These are phyloP conservation scores for Carex pumila DNA, from an alignment of 176 grass and related monocot species.

Conservation along the genomic window DNA sequence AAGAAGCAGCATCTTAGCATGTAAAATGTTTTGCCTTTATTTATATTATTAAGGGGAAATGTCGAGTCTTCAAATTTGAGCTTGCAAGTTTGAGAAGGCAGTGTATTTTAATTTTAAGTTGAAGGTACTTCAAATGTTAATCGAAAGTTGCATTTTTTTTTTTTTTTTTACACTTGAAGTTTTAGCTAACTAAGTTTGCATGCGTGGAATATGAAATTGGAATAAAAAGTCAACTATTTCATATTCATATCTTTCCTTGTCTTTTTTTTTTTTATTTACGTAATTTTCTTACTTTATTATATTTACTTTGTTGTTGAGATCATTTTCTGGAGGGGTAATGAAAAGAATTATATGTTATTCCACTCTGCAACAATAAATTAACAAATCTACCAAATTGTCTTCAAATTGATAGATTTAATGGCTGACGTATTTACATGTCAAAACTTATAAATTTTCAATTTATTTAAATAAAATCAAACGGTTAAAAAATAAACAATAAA, in stretches of 20 bases:
- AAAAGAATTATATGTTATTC: not conserved
- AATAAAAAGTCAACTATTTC: too few relatives aligned
- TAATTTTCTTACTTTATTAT: too few relatives aligned
- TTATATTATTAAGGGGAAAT: not conserved
- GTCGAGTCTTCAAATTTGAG: not conserved
- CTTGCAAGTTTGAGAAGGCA: not conserved
- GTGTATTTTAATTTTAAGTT: not conserved
- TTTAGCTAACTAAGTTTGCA: constrained; percentile 1
- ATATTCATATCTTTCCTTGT: too few relatives aligned
- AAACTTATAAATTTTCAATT: not conserved
- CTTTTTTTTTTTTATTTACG: too few relatives aligned
- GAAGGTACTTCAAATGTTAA: not conserved
- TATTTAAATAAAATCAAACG: not conserved
- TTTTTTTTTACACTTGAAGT: not conserved
- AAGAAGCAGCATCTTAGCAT: constrained; percentile 40
- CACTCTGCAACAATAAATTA: not conserved
- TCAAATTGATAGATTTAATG: not conserved
- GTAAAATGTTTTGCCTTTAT: not conserved
- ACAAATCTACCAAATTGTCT: not conserved
- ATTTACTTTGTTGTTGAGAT: too few relatives aligned
- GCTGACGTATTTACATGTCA: not conserved
- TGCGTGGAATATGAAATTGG: not conserved
- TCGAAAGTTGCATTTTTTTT: not conserved
- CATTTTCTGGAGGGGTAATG: too few relatives aligned
- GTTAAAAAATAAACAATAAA: not conserved